These are phyloP conservation scores for Exophiala mesophila DNA, from an alignment of 2,329 filamentous ascomycete genomes.

Conservation along the genomic window DNA sequence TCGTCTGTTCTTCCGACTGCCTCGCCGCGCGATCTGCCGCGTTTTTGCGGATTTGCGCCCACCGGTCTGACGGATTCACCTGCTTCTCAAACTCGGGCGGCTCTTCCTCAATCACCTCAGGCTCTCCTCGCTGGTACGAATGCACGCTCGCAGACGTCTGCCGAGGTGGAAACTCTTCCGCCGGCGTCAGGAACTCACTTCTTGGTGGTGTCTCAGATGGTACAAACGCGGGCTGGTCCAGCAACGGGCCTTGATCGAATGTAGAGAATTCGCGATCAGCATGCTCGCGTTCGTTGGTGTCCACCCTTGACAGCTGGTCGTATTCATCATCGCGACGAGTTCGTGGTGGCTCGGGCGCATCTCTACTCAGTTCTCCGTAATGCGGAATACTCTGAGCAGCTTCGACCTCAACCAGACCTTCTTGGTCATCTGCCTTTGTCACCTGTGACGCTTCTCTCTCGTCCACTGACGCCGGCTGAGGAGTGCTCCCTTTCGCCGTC, in stretches of 20 bases:
- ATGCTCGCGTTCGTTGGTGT: conserved; percentile 45
- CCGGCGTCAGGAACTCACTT: conserved; percentile 17
- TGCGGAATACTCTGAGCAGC: conserved; percentile 10
- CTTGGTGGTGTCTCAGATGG: conserved; percentile 51
- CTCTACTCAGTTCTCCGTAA: not conserved
- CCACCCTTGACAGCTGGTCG: conserved; percentile 57
- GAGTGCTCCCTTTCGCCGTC: conserved; percentile 4
- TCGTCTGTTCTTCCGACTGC: conserved; percentile 58
- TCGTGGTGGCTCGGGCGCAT: conserved; percentile 29
- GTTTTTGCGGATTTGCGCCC: conserved; percentile 95
- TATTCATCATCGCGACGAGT: conserved; percentile 48
- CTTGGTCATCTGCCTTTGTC: conserved; percentile 19
- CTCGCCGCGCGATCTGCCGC: conserved; percentile 74
- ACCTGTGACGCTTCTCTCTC: not conserved
- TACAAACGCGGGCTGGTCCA: conserved; percentile 79
- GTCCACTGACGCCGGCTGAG: not conserved
- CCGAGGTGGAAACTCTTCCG: conserved; percentile 16
- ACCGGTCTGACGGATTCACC: conserved; percentile 62
- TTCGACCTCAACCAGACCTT: conserved; percentile 31
- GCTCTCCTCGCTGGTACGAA: conserved; percentile 12
- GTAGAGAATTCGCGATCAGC: conserved; percentile 51
- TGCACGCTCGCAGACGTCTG: conserved; percentile 22
- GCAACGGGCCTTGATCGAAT: conserved; percentile 85
- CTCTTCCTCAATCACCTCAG: conserved; percentile 24
- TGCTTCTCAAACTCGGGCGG: conserved; percentile 21